phyloP scores from a whole-genome alignment of 352 stramenopile genomes.

The Globisporangium uncinulatum region DNA sequence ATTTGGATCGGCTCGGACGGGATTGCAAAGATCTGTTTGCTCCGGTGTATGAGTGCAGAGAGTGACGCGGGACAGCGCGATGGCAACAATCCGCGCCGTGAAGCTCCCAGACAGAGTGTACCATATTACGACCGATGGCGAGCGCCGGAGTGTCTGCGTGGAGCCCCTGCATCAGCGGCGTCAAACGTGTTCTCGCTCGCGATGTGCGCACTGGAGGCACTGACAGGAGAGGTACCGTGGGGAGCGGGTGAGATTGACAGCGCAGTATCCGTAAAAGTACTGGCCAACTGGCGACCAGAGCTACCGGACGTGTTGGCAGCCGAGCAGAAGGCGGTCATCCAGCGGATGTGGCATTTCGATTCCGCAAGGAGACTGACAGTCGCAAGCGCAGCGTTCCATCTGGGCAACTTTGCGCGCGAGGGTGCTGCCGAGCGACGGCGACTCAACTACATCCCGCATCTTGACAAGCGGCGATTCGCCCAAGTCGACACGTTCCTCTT shows the following conservation, averaged over 20 bases:
- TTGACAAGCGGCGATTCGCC: no score
- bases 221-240: slow-evolving; percentile 4
- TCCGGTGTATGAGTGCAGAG: not conserved
- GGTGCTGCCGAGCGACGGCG: not conserved
- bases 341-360: not conserved
- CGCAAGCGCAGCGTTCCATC: not conserved
- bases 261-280: not conserved
- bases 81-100: not conserved
- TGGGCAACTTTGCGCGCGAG: not conserved
- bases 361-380: not conserved
- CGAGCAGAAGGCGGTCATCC: not conserved
- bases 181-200: slow-evolving; percentile 2
- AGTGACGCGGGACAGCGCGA: not conserved
- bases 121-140: not conserved
- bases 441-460: no score
- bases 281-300: not conserved
- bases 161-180: not conserved
- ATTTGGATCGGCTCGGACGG: slow-evolving; percentile 4
- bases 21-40: slow-evolving; percentile 1
- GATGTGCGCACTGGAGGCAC: slow-evolving; percentile 5
- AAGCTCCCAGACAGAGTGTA: not conserved
- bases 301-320: not conserved
- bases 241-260: not conserved
- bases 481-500: no score
- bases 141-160: not conserved